Evolutionary conservation across 2,329 filamentous ascomycete genomes (phyloP), one percentile per base, ranked within the genome.

Genomic region (Penicillium sp.): DNA sequence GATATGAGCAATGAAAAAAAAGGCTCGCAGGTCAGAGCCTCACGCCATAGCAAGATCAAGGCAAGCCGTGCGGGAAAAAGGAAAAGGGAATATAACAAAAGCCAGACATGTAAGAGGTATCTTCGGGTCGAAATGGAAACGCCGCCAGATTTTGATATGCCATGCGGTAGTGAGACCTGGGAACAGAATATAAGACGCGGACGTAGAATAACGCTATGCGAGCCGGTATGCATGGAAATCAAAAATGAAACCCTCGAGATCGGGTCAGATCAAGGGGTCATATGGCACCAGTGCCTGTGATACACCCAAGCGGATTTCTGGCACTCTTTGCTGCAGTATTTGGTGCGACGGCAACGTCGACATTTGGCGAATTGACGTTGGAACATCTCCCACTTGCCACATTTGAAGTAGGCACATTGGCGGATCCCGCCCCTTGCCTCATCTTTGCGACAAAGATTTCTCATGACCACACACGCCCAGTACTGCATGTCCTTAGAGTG

Each of bases 301-400:
- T 92, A 97, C 27, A 94, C 92, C 94, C 94, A 99, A 9, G 94
- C 95, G 66, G 91, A 95, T 81, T 97, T 97, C 77, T 99, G 94
- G 76, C 94, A 99, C 75, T 99, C 94, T 77, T 99, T 99, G 83
- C 92, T 97, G 86, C 94, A 99, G 79, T 97, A 97, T 75, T 99
- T 99, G 58, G 94, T 99, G 62, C 94, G 87, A 65, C 94, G 87
- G 78, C 94, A 99, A 61, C 94, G 88, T 62, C 94, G 88, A 77
- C 94, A 99, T 77, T 99, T 99, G 64, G 94, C 94, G 74, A 99
- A 99, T 71, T 99, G 93, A 58, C 94, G 86, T 38, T 93, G 92
- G 72, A 86, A 97, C 75, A 97, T 90, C 74, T 99, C 94, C 94
- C 94, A 99, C 72, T 96, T 97, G 57, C 93, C 93, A 73, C 94